These are phyloP conservation scores for Diplodia intermedia DNA, from an alignment of 2,329 filamentous ascomycete species.

Conservation along the genomic window DNA sequence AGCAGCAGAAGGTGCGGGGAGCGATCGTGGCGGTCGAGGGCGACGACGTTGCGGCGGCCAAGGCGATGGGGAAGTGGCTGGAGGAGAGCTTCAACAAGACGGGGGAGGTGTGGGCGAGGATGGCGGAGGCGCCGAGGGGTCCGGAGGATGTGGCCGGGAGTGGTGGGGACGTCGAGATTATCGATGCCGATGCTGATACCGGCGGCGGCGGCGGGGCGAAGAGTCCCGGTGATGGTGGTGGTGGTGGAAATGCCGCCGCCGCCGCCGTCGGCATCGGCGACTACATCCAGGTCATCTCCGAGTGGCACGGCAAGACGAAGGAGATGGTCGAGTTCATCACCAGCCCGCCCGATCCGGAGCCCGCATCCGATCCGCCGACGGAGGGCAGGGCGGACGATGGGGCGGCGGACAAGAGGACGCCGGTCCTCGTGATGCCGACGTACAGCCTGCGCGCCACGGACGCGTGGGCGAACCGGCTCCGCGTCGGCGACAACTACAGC, in stretches of 20 bases:
- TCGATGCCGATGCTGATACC: background rate
- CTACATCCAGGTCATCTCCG: constrained; percentile 72
- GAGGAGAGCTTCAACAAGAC: constrained; percentile 60
- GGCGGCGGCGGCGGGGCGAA: constrained; percentile 33
- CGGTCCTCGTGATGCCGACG: constrained; percentile 77
- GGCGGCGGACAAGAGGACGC: constrained; percentile 51
- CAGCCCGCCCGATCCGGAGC: constrained; percentile 4
- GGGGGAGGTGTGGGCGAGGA: constrained; percentile 58
- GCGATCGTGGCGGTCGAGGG: constrained; percentile 86
- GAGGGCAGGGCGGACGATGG: background rate
- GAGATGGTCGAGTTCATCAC: constrained; percentile 70
- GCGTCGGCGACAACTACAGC: constrained; percentile 77
- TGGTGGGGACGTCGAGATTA: background rate
- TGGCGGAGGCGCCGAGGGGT: constrained; percentile 57
- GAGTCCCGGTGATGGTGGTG: background rate
- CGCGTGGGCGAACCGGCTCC: constrained; percentile 73
- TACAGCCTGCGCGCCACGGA: constrained; percentile 84
- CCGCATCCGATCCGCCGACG: no score
- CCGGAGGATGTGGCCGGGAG: constrained; percentile 42
- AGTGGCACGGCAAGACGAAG: constrained; percentile 77
- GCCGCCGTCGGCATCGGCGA: constrained; percentile 48
- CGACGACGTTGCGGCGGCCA: constrained; percentile 67
- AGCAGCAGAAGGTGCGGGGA: constrained; percentile 64
- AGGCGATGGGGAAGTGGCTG: constrained; percentile 70
- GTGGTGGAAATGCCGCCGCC: background rate